Base-by-base conservation (phyloP, 139 green algal genomes). In the Trebouxia sp. region DNA sequence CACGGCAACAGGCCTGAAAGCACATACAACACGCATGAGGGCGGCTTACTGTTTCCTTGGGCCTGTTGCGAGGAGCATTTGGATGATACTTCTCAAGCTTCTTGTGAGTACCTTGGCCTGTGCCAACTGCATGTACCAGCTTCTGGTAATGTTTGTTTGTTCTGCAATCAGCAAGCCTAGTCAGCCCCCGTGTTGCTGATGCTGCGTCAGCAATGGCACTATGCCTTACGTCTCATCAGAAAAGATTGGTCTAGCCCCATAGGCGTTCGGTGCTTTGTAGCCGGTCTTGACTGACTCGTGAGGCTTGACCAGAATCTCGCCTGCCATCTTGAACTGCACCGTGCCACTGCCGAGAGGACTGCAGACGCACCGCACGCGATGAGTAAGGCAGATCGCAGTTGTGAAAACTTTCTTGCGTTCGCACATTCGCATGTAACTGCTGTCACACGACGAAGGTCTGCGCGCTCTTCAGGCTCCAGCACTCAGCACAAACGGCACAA, bases 41-140 rank as follows among this genome's bases (percentile, higher is more conserved):
- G 26, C 3, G 12, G 22, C 56, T 74, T 43, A 89, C 84, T 62
- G 86, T 91, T 62, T 90, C 85, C 75, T 88, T 91, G 5, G 88
- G 88, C 72, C 88, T 72, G 81, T 92, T 92, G 37, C 86, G 66
- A 35, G 88, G 80, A 7, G 88, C 88, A 37, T 85, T 88, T 4
- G 81, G 83, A 11, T 51, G 38, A 72, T 92, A 92, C 7, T 85
- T 84, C 83, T 89, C 88, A 50, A 92, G 76, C 77, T 84, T 83
- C 80, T 92, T 92, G 51, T 85, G 41, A 28, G 41, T 62, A 35
- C 66, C 81, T 26, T 66, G 26, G 15, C 58, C 65, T 47, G 78
- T 47, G 8, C 83, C 83, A 53, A 83, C 83, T 62, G 65, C 43
- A 50, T 42, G 32, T 22, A 89, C 56, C 30, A 72, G 65, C 37